A percentile compares a stretch with the other conserved stretches of the same genome.
phyloP scores from a whole-genome alignment of 495 filamentous ascomycete species.

The Niebla homalea region DNA sequence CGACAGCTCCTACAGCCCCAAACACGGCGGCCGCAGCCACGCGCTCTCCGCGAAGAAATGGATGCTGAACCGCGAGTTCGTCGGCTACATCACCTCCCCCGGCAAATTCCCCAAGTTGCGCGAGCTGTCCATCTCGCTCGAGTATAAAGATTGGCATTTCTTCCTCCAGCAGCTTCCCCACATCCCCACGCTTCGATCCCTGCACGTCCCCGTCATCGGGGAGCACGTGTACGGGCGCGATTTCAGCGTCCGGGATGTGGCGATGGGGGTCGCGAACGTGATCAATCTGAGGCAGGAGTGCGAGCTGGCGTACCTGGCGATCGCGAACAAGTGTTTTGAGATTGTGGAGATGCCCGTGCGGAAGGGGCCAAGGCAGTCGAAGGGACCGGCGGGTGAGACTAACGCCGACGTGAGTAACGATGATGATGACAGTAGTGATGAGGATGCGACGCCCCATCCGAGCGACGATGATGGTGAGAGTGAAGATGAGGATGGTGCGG shows the following conservation, averaged over 20 bases:
- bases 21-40: constrained; percentile 19
- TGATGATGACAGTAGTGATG: constrained; percentile 16
- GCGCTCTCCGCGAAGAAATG: constrained; percentile 52
- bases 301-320: constrained; percentile 71
- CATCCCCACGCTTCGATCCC: constrained; percentile 58
- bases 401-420: constrained; percentile 11
- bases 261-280: constrained; percentile 70
- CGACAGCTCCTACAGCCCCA: constrained; percentile 47
- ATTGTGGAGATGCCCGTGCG: constrained; percentile 54
- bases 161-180: constrained; percentile 74
- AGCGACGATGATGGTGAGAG: constrained; percentile 23
- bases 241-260: constrained; percentile 58
- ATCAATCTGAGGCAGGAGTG: constrained; percentile 78
- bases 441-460: neutral
- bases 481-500: constrained; percentile 30
- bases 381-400: neutral
- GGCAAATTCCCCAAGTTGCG: constrained; percentile 56
- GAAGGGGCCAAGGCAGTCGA: constrained; percentile 26
- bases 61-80: constrained; percentile 61
- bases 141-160: constrained; percentile 82
- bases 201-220: constrained; percentile 65
- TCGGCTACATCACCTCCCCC: constrained; percentile 55
- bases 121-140: constrained; percentile 65
- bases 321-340: constrained; percentile 74
- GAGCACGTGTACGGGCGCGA: constrained; percentile 43